Evolutionary conservation across 306 rosid species (phyloP), one percentile per base, ranked within the genome.

Genomic region (Glycine latifolia): DNA sequence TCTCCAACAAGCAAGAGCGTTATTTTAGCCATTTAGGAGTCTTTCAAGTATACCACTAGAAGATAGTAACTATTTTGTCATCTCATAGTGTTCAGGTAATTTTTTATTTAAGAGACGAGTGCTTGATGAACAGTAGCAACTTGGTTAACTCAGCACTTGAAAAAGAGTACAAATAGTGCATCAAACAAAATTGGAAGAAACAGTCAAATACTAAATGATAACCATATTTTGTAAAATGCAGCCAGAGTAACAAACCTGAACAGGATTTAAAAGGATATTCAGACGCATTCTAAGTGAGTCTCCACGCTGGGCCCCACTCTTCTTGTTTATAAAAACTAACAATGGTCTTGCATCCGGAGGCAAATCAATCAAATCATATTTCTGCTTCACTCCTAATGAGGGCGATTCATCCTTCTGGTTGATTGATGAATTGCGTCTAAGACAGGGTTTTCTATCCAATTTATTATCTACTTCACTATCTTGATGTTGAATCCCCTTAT

Each of bases 281-380:
- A 96, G 80, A 15, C 99, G 98, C 75, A 76, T 83, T 86, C 90
- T 91, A 77, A 96, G 91, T 31, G 97, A 92, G 88, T 94, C 92
- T 84, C 99, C 99, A 78, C 93, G 97, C 59, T 94, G 99, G 71
- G 99, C 99, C 56, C 99, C 99, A 89, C 99, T 96, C 96, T 96
- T 96, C 87, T 96, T 96, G 90, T 96, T 96, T 81, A 94, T 79
- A 74, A 96, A 94, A 84, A 96, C 99, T 82, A 96, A 85, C 85
- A 96, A 75, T 50, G 99, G 97, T 68, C 99, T 94, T 73, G 97
- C 92, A 87, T 96, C 97, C 13, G 97, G 86, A 37, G 97, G 94
- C 82, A 92, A 83, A 84, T 90, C 98, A 83, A 79, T 89, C 90
- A 96, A 76, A 85, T 93, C 98, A 50, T 92, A 91, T 56, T 61